Evolutionary conservation across 768 basidiomycete genomes (phyloP).

Genomic region (Lactarius deliciosus): DNA sequence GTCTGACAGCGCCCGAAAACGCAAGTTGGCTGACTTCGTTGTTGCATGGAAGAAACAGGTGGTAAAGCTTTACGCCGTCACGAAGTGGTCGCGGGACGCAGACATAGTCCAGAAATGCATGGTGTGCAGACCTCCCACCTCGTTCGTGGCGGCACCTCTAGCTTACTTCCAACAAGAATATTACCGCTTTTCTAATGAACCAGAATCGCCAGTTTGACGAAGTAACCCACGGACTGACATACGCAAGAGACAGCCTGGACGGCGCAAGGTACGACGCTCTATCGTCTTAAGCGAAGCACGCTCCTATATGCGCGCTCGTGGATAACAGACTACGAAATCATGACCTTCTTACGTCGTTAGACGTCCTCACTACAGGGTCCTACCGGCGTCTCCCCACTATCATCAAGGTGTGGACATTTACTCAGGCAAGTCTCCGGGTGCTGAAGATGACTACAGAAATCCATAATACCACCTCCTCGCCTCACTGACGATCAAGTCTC

Average conservation of each 20-base stretch:
- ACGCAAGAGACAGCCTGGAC: conserved; percentile 67
- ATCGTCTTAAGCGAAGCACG: background rate
- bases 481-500: conserved; percentile 66
- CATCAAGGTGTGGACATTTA: conserved; percentile 59
- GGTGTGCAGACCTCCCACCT: conserved; percentile 42
- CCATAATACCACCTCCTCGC: conserved; percentile 61
- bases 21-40: conserved; percentile 83
- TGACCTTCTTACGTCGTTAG: conserved; percentile 87
- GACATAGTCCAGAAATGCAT: conserved; percentile 84
- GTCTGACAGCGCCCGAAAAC: conserved; percentile 79
- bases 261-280: conserved; percentile 61
- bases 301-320: background rate
- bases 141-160: background rate
- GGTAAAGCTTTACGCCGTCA: conserved; percentile 82
- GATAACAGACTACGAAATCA: conserved; percentile 79
- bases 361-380: conserved; percentile 83
- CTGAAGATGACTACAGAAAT: conserved; percentile 49
- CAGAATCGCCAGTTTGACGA: conserved; percentile 84
- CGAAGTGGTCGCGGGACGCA: conserved; percentile 85
- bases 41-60: conserved; percentile 89
- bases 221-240: conserved; percentile 59
- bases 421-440: background rate
- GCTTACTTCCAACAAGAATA: conserved; percentile 53
- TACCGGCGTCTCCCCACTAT: conserved; percentile 79
- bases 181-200: conserved; percentile 81